A percentile compares a stretch with the other conserved stretches of the same genome.
Conservation (phyloP, 1,284 basidiomycete species). For the Trametes polyzona region DNA sequence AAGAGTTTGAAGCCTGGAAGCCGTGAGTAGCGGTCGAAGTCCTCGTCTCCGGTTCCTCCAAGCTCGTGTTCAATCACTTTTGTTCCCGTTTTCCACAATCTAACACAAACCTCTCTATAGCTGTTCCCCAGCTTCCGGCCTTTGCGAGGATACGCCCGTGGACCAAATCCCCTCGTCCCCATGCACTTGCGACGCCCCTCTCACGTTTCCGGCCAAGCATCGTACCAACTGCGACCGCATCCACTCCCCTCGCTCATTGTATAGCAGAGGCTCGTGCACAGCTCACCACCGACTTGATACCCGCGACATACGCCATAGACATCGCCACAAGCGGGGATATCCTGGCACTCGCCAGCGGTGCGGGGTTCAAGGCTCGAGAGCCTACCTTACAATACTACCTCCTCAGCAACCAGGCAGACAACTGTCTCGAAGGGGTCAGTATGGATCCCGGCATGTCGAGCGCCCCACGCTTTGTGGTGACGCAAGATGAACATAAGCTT, state of each 20-base stretch:
- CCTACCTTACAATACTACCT: constrained; percentile 35
- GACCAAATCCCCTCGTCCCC: constrained; percentile 16
- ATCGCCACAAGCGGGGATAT: constrained; percentile 32
- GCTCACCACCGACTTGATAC: constrained; percentile 26
- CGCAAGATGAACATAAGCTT: constrained; percentile 27
- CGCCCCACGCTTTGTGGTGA: constrained; percentile 6
- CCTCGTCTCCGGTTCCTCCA: constrained; percentile 1
- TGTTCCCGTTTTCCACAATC: too few species aligned
- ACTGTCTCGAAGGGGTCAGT: constrained; percentile 2
- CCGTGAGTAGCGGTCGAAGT: constrained; percentile 3
- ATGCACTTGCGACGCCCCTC: constrained; percentile 15
- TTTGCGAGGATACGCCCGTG: constrained; percentile 21
- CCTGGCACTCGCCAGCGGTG: constrained; percentile 31
- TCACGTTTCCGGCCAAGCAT: constrained; percentile 24
- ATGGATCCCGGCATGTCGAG: constrained; percentile 10
- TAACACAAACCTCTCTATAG: constrained; percentile 5
- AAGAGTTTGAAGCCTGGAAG: constrained; percentile 11
- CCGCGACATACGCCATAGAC: constrained; percentile 25
- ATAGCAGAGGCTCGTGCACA: constrained; percentile 23
- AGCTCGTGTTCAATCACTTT: constrained; percentile 2
- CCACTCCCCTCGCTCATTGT: constrained; percentile 11
- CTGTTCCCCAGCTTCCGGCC: constrained; percentile 14
- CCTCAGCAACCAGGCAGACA: constrained; percentile 25
- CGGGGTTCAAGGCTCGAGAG: constrained; percentile 40
- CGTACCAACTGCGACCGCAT: constrained; percentile 7